These are phyloP conservation scores for Kockovaella imperatae DNA, from an alignment of 768 basidiomycete genomes.

Conservation along the genomic window DNA sequence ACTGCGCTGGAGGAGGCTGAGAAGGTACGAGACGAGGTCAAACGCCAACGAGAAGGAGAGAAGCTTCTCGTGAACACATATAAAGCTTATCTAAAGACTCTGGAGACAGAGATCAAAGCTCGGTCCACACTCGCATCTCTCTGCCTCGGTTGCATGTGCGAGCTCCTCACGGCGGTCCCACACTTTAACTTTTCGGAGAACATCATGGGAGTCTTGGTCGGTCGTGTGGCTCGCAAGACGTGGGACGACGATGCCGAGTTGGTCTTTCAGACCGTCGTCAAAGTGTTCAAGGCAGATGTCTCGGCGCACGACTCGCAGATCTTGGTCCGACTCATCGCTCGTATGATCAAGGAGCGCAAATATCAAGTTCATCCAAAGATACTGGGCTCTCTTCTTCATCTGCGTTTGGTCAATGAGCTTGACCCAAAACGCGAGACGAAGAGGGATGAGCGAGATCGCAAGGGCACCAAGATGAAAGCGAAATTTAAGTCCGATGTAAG, in stretches of 20 bases:
- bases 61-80: constrained; percentile 83
- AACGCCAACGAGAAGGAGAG: constrained; percentile 85
- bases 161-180: constrained; percentile 67
- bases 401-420: constrained; percentile 81
- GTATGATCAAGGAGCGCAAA: constrained; percentile 89
- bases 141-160: constrained; percentile 78
- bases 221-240: constrained; percentile 69
- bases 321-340: constrained; percentile 77
- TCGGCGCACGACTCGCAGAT: constrained; percentile 78
- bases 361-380: constrained; percentile 87
- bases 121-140: constrained; percentile 50
- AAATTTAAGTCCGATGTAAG: constrained; percentile 44
- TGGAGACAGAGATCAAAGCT: constrained; percentile 75
- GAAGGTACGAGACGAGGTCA: constrained; percentile 89
- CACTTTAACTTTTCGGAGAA: constrained; percentile 97
- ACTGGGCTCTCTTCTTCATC: constrained; percentile 69
- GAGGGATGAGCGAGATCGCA: constrained; percentile 50
- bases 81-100: constrained; percentile 73
- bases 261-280: constrained; percentile 71
- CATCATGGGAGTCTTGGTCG: constrained; percentile 78
- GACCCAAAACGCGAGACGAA: constrained; percentile 51
- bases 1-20: constrained; percentile 85
- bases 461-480: constrained; percentile 53
- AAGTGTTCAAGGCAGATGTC: constrained; percentile 72
- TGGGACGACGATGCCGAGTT: constrained; percentile 84